Conservation (phyloP, 257 asterid species). For the Nicotiana otophora region DNA sequence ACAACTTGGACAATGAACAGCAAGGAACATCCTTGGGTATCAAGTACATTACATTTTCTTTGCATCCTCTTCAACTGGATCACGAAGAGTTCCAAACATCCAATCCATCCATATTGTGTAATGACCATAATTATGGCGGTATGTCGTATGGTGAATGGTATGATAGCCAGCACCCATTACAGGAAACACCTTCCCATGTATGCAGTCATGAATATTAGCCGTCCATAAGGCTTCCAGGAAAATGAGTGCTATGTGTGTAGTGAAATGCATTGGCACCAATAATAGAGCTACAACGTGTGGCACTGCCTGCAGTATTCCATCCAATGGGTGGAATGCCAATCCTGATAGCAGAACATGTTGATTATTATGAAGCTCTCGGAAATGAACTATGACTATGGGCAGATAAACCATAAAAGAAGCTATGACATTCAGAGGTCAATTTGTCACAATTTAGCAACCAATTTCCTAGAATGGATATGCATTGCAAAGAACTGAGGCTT, state of each 20-base stretch:
- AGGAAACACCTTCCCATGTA: slow-evolving; percentile 85
- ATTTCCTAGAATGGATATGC: neutral
- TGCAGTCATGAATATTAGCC: slow-evolving; percentile 91
- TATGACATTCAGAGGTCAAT: neutral
- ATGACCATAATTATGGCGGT: slow-evolving; percentile 95
- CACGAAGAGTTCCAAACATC: slow-evolving; percentile 97
- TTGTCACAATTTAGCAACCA: neutral
- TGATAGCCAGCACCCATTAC: slow-evolving; percentile 99
- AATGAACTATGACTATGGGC: slow-evolving; percentile 1
- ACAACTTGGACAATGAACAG: neutral
- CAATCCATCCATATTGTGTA: slow-evolving; percentile 99
- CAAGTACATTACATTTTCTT: slow-evolving; percentile 41
- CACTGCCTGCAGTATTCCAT: slow-evolving; percentile 86
- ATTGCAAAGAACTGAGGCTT: neutral
- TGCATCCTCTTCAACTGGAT: slow-evolving; percentile 64
- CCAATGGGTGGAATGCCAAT: slow-evolving; percentile 92
- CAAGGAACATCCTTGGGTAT: neutral
- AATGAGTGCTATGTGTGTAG: slow-evolving; percentile 64
- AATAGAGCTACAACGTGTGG: slow-evolving; percentile 84
- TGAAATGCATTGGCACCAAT: slow-evolving; percentile 69
- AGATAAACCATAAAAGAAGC: neutral
- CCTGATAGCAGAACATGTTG: slow-evolving; percentile 32
- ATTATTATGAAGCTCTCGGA: neutral
- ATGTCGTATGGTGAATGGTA: slow-evolving; percentile 96
- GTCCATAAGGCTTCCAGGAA: slow-evolving; percentile 88